A percentile compares a stretch with the other conserved stretches of the same genome.
Conservation (phyloP, 768 basidiomycete genomes). For the Boletus rex-veris region DNA sequence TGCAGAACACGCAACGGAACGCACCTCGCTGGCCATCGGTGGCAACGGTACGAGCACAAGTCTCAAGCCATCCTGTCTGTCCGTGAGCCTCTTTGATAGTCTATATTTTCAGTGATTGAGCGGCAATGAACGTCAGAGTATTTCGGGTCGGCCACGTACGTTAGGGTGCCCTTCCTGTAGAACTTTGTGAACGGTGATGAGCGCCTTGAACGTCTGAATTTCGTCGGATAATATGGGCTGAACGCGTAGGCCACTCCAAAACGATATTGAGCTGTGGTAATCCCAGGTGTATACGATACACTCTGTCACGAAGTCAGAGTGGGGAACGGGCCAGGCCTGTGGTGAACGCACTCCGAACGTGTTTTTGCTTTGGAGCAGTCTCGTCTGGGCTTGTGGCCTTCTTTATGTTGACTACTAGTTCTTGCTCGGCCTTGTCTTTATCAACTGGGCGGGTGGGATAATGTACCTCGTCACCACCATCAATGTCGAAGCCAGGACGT, state of each 20-base stretch:
- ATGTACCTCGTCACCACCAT: constrained; percentile 73
- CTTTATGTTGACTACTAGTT: constrained; percentile 93
- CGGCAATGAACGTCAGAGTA: constrained; percentile 2
- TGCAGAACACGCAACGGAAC: background rate
- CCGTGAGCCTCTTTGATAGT: constrained; percentile 95
- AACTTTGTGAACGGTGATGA: constrained; percentile 97
- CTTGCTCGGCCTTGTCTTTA: constrained; percentile 96
- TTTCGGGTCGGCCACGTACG: constrained; percentile 41
- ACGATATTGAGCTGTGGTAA: constrained; percentile 95
- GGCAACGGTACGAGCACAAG: constrained; percentile 87
- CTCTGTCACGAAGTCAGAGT: constrained; percentile 49
- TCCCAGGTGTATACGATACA: constrained; percentile 99
- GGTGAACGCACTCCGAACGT: constrained; percentile 83
- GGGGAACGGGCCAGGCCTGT: constrained; percentile 7
- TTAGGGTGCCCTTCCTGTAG: constrained; percentile 96
- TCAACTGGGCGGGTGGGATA: constrained; percentile 97
- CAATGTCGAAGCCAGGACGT: constrained; percentile 57
- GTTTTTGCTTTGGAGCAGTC: constrained; percentile 97
- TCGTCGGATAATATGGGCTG: constrained; percentile 97
- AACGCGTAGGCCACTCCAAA: constrained; percentile 96
- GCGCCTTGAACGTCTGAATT: constrained; percentile 96
- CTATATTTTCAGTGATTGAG: constrained; percentile 40
- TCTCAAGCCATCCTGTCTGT: constrained; percentile 97
- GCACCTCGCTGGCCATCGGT: constrained; percentile 74
- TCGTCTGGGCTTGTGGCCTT: constrained; percentile 97